A percentile compares a stretch with the other conserved stretches of the same genome.
phyloP scores from a whole-genome alignment of 441 rosid genomes.

The Euphorbia celastroides region DNA sequence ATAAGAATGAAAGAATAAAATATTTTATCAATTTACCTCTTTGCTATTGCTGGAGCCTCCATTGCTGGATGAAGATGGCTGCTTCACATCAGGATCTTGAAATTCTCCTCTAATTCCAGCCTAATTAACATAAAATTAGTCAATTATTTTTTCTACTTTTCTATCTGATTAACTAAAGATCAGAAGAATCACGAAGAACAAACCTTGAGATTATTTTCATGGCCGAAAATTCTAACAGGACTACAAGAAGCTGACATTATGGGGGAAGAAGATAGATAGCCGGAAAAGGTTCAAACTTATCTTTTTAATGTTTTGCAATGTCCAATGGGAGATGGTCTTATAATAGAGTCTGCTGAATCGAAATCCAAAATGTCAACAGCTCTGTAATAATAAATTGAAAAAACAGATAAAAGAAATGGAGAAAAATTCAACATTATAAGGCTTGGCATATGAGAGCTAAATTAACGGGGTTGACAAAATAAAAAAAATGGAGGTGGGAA shows the following conservation, averaged over 20 bases:
- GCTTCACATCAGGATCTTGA: conserved; percentile 15
- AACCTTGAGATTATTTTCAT: conserved; percentile 6
- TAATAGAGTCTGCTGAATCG: no score
- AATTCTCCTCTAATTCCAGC: conserved; percentile 18
- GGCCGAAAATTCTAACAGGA: not conserved
- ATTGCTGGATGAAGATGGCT: conserved; percentile 22
- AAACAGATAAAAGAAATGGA: conserved; percentile 9
- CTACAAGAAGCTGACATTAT: conserved; percentile 10
- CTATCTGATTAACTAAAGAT: not conserved
- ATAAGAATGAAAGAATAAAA: not conserved
- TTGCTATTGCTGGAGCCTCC: conserved; percentile 19
- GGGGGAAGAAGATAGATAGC: not conserved
- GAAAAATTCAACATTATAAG: conserved; percentile 29
- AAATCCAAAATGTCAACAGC: conserved; percentile 59
- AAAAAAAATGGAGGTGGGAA: not conserved
- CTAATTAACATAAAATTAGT: conserved; percentile 6
- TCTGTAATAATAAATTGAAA: conserved; percentile 15
- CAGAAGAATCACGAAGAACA: not conserved
- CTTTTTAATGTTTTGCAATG: not conserved
- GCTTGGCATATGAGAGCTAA: conserved; percentile 19
- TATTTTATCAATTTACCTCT: conserved; percentile 6
- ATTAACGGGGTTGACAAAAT: conserved; percentile 28
- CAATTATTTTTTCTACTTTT: not conserved
- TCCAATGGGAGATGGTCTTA: conserved; percentile 1
- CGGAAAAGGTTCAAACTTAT: not conserved